Evolutionary conservation across 257 asterid species (phyloP).

Genomic region (Penstemon eatonii): DNA sequence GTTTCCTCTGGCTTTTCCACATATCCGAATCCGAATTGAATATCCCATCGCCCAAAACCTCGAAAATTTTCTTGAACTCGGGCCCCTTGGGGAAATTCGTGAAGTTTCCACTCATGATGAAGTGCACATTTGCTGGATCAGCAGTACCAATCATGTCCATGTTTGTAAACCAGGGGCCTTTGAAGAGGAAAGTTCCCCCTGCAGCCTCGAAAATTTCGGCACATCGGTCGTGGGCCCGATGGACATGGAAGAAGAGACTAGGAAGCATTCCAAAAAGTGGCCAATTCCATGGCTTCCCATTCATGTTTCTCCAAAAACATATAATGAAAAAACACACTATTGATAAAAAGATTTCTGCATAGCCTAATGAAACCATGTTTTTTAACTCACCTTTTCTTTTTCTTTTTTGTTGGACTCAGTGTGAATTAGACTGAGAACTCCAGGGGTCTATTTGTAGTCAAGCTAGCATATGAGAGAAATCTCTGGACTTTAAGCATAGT

Average conservation of each 20-base stretch:
- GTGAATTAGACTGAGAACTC: too few species aligned
- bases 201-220: slow-evolving; percentile 22
- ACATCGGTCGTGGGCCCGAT: slow-evolving; percentile 41
- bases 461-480: too few species aligned
- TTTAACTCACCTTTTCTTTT: too few species aligned
- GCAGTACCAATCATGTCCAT: slow-evolving; percentile 54
- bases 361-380: too few species aligned
- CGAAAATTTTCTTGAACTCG: slow-evolving; percentile 49
- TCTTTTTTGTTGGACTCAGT: too few species aligned
- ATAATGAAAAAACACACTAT: too few species aligned
- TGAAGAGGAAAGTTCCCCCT: slow-evolving; percentile 40
- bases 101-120: slow-evolving; percentile 50
- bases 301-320: too few species aligned
- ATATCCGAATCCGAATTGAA: slow-evolving; percentile 49
- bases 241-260: slow-evolving; percentile 24
- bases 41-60: slow-evolving; percentile 56
- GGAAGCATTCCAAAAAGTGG: slow-evolving; percentile 60
- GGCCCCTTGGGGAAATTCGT: slow-evolving; percentile 54
- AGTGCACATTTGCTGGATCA: slow-evolving; percentile 52
- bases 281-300: slow-evolving; percentile 27
- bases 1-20: slow-evolving; percentile 49
- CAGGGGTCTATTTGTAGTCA: too few species aligned
- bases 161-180: slow-evolving; percentile 51
- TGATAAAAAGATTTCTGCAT: too few species aligned
- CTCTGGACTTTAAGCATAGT: too few species aligned